Percentiles rank a stretch among this genome's conserved stretches.
phyloP scores from a whole-genome alignment of 306 rosid genomes.

The Malus asiatica region DNA sequence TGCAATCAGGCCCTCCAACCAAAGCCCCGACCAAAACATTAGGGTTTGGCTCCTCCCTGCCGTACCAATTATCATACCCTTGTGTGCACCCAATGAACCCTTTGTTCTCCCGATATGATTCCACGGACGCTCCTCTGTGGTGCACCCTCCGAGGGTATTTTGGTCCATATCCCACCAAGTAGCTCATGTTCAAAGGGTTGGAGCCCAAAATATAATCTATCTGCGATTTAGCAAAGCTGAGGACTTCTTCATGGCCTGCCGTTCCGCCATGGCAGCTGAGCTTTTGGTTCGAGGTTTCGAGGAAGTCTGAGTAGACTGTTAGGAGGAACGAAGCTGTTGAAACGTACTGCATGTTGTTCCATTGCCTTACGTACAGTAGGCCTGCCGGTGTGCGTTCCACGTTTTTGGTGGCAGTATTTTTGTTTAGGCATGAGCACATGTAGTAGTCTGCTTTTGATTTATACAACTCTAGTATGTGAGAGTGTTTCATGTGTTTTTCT shows the following conservation, averaged over 20 bases:
- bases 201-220: constrained; percentile 78
- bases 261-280: constrained; percentile 48
- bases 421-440: constrained; percentile 82
- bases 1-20: constrained; percentile 90
- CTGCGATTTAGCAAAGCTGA: constrained; percentile 60
- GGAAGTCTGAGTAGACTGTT: constrained; percentile 62
- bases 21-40: constrained; percentile 80
- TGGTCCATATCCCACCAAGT: constrained; percentile 73
- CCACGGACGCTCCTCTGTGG: constrained; percentile 88
- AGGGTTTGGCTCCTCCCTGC: constrained; percentile 45
- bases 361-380: constrained; percentile 57
- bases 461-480: constrained; percentile 45
- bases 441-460: constrained; percentile 77
- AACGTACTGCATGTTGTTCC: constrained; percentile 99
- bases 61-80: constrained; percentile 90
- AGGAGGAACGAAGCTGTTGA: constrained; percentile 82
- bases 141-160: constrained; percentile 72
- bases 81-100: constrained; percentile 96
- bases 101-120: constrained; percentile 65
- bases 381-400: constrained; percentile 81
- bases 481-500: constrained; percentile 48
- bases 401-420: constrained; percentile 47
- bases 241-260: constrained; percentile 37
- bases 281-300: constrained; percentile 36
- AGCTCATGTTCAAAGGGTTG: constrained; percentile 85